These are phyloP conservation scores for Claviceps sorghi DNA, from an alignment of 2,329 filamentous ascomycete species.

Conservation along the genomic window DNA sequence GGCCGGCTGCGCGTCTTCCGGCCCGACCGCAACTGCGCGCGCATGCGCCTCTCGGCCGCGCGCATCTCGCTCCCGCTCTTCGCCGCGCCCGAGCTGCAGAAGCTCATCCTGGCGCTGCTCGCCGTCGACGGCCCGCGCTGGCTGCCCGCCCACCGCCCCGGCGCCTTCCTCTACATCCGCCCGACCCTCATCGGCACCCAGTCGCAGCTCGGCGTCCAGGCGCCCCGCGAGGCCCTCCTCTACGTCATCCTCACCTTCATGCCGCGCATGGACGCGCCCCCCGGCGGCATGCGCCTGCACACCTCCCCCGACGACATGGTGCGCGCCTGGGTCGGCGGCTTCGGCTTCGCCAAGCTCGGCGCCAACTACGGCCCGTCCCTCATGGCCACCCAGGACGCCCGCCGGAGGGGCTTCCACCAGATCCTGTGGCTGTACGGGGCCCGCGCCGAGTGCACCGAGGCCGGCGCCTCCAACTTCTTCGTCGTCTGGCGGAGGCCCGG, in stretches of 20 bases:
- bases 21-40: constrained; percentile 55
- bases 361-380: constrained; percentile 86
- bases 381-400: constrained; percentile 62
- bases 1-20: constrained; percentile 64
- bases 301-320: constrained; percentile 71
- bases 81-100: constrained; percentile 54
- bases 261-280: constrained; percentile 37
- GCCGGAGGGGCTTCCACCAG: constrained; percentile 63
- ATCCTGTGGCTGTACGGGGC: constrained; percentile 85
- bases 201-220: constrained; percentile 63
- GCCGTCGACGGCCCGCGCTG: constrained; percentile 62
- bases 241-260: constrained; percentile 61
- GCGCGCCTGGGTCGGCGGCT: constrained; percentile 84
- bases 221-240: constrained; percentile 71
- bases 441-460: constrained; percentile 70
- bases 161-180: constrained; percentile 68
- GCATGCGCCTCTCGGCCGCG: constrained; percentile 43
- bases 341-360: constrained; percentile 82
- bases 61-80: constrained; percentile 66
- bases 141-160: constrained; percentile 56
- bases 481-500: constrained; percentile 50
- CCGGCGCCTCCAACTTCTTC: constrained; percentile 87
- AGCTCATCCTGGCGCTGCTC: constrained; percentile 57
- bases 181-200: constrained; percentile 79
- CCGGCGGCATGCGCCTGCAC: constrained; percentile 55